Evolutionary conservation across 2,329 filamentous ascomycete species (phyloP).

Genomic region (Penicillium psychrosexuale): DNA sequence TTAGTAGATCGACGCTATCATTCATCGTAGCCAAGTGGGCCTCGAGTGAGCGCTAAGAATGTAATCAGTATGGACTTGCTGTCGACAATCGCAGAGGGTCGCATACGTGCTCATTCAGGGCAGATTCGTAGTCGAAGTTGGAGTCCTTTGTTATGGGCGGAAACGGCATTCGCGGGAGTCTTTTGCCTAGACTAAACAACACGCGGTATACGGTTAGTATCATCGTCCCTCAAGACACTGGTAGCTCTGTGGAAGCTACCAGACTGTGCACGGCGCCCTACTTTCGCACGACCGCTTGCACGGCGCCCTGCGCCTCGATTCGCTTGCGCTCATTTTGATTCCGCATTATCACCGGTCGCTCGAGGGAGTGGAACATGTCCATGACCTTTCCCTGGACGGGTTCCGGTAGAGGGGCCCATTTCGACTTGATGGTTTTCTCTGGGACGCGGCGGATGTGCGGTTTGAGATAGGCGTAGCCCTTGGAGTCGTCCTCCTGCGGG

Average conservation of each 20-base stretch:
- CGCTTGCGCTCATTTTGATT: constrained; percentile 43
- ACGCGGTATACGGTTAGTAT: background rate
- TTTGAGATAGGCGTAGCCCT: constrained; percentile 40
- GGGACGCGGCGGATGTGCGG: constrained; percentile 42
- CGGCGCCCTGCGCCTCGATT: constrained; percentile 42
- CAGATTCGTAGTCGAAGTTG: constrained; percentile 45
- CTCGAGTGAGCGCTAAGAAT: constrained; percentile 36
- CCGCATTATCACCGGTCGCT: constrained; percentile 44
- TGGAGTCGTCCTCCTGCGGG: constrained; percentile 17
- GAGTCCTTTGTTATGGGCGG: constrained; percentile 43
- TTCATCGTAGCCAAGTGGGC: constrained; percentile 39
- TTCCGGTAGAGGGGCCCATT: constrained; percentile 46
- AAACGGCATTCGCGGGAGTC: constrained; percentile 47
- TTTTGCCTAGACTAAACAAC: constrained; percentile 35
- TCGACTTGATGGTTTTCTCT: constrained; percentile 44
- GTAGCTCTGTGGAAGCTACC: background rate
- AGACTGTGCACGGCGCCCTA: constrained; percentile 21
- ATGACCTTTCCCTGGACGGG: constrained; percentile 43
- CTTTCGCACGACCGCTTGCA: constrained; percentile 43
- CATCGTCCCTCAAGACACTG: background rate
- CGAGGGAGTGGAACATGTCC: constrained; percentile 42
- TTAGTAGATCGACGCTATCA: constrained; percentile 41
- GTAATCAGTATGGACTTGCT: constrained; percentile 11
- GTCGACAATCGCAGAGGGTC: background rate
- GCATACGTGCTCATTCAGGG: constrained; percentile 43